phyloP scores from a whole-genome alignment of 176 grass and related monocot genomes.

The Cocos nucifera region DNA sequence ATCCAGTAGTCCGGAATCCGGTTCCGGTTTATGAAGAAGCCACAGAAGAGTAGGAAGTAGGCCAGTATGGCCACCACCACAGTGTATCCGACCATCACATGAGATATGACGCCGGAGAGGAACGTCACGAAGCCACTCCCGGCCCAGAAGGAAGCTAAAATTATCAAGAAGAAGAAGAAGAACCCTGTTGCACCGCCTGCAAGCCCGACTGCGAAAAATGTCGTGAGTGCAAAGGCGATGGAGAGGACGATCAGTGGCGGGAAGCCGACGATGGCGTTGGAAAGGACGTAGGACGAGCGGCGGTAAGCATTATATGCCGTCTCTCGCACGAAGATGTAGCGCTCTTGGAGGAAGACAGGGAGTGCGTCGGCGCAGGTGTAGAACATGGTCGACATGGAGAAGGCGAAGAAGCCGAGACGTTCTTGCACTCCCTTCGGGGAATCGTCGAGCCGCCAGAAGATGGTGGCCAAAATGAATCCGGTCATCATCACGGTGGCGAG shows the following conservation, averaged over 20 bases:
- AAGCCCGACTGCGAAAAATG: slow-evolving; percentile 85
- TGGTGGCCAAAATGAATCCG: slow-evolving; percentile 66
- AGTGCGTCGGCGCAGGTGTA: slow-evolving; percentile 95
- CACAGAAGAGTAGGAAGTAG: slow-evolving; percentile 90
- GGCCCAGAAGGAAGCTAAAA: slow-evolving; percentile 79
- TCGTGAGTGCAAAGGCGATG: slow-evolving; percentile 62
- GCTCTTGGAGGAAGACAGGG: slow-evolving; percentile 86
- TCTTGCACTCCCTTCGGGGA: slow-evolving; percentile 81
- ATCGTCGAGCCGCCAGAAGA: slow-evolving; percentile 67
- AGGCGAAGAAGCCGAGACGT: slow-evolving; percentile 88
- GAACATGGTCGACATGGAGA: slow-evolving; percentile 98
- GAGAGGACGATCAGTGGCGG: slow-evolving; percentile 76
- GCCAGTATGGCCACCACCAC: slow-evolving; percentile 76
- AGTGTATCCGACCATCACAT: slow-evolving; percentile 87
- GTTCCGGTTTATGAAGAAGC: slow-evolving; percentile 93
- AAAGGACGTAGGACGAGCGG: slow-evolving; percentile 80
- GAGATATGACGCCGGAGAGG: slow-evolving; percentile 73
- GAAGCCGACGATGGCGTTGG: slow-evolving; percentile 81
- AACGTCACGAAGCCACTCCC: slow-evolving; percentile 91
- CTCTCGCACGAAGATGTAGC: slow-evolving; percentile 76
- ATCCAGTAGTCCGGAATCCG: slow-evolving; percentile 79
- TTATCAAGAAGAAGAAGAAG: slow-evolving; percentile 60
- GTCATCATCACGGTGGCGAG: slow-evolving; percentile 61
- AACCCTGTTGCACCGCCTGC: slow-evolving; percentile 56
- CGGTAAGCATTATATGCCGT: slow-evolving; percentile 96